Evolutionary conservation across 257 asterid genomes (phyloP), one percentile per base, ranked within the genome.

Genomic region (Rauvolfia tetraphylla): DNA sequence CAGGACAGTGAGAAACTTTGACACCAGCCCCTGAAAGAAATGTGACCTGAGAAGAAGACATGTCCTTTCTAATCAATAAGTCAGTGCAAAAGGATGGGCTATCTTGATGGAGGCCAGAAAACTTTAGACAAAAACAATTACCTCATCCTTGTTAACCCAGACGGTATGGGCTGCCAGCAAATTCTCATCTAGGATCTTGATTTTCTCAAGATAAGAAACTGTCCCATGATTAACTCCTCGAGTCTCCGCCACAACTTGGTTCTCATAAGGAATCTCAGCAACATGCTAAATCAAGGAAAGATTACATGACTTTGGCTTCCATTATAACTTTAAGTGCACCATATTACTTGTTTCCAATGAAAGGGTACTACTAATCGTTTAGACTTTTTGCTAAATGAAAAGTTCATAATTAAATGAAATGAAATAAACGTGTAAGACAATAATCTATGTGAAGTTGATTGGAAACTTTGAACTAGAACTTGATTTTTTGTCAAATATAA

Each of bases 1-100:
- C 96, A 79, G 97, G 96, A 80, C 96, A 90, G 62, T 90, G 97
- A 36, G 96, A 92, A 38, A 89, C 96, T 87, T 92, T 92, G 34
- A 90, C 97, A 69, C 92, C 95, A 20, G 87, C 81, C 81, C 79
- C 80, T 48, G 92, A 76, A 31, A 92, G 88, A 75, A 81, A 80
- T 76, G 73, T 83, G 75, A 92, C 72, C 97, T 92, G 87, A 82
- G 48, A 82, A 78, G 58, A 70, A 49, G 74, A 70, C 34, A 25
- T 13, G 38, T 4, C 25, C 18, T 36, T 67, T 38, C 48, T 36
- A 66, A 66, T 66, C 59, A 53, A 53, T 22, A 22, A 53, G 22
- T 17, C 56, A 53, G 33, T 3, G 48, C 27, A 38, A 25, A 15
- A 38, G 9, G 51, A 38, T 41, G 48, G 3, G 72, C 51, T 42